Evolutionary conservation across 2,329 filamentous ascomycete genomes (phyloP).

Genomic region (Neurospora crassa): DNA sequence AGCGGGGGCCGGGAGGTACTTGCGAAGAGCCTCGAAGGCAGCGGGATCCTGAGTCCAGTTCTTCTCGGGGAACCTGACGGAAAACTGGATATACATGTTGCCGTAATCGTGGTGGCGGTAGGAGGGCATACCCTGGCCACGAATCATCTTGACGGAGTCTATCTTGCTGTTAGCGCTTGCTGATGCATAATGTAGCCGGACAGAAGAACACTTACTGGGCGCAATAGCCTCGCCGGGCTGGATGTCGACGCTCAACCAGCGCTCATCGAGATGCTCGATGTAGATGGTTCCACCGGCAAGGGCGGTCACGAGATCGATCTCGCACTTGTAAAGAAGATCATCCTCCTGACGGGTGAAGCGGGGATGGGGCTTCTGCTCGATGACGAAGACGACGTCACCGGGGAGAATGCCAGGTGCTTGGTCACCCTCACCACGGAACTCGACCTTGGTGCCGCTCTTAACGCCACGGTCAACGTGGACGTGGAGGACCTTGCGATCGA

Average conservation of each 20-base stretch:
- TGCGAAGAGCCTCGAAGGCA: slow-evolving; percentile 70
- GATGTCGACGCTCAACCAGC: slow-evolving; percentile 92
- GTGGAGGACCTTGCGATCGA: slow-evolving; percentile 96
- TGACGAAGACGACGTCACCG: slow-evolving; percentile 96
- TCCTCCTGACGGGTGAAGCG: slow-evolving; percentile 95
- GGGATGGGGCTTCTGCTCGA: slow-evolving; percentile 96
- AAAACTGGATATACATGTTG: slow-evolving; percentile 95
- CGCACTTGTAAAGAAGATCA: slow-evolving; percentile 87
- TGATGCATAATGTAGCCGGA: neutral
- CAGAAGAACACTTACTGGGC: slow-evolving; percentile 55
- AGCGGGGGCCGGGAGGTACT: slow-evolving; percentile 65
- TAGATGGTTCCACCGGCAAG: slow-evolving; percentile 84
- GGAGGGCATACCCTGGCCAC: slow-evolving; percentile 95
- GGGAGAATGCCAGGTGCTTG: slow-evolving; percentile 88
- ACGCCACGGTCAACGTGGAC: slow-evolving; percentile 96
- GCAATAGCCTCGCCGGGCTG: slow-evolving; percentile 89
- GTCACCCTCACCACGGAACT: slow-evolving; percentile 94
- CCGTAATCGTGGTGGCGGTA: slow-evolving; percentile 89
- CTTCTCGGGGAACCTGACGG: slow-evolving; percentile 90
- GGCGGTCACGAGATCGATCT: slow-evolving; percentile 92
- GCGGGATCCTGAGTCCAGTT: slow-evolving; percentile 56
- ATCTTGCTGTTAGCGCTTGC: slow-evolving; percentile 15
- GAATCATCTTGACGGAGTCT: slow-evolving; percentile 90
- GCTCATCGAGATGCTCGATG: slow-evolving; percentile 93
- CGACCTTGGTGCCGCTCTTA: slow-evolving; percentile 87